Conservation (phyloP, 2,329 filamentous ascomycete species). For the Cryphonectria radicalis region DNA sequence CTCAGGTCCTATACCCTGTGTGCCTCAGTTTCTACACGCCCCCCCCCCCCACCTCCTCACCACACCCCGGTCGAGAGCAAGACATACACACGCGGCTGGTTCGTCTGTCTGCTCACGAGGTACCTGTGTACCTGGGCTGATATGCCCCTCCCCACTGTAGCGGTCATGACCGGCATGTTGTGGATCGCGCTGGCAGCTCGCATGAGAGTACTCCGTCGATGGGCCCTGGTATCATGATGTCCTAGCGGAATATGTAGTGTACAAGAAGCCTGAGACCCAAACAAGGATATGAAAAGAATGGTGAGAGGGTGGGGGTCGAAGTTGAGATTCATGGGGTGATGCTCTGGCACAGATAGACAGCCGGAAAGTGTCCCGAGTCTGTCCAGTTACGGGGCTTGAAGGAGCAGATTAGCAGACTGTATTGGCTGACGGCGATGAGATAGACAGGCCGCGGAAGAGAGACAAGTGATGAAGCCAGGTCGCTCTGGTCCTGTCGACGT, state of each 20-base stretch:
- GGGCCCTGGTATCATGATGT: constrained; percentile 15
- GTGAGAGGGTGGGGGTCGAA: background rate
- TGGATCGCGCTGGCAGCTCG: background rate
- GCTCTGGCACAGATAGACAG: background rate
- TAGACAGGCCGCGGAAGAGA: constrained; percentile 17
- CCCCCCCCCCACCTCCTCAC: constrained; percentile 7
- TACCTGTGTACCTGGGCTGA: constrained; percentile 9
- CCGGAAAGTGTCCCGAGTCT: background rate
- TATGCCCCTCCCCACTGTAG: background rate
- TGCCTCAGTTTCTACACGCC: background rate
- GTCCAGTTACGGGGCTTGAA: constrained; percentile 11
- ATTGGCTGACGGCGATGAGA: constrained; percentile 9
- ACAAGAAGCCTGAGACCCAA: constrained; percentile 15
- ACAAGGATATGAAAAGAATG: constrained; percentile 9
- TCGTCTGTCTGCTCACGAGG: constrained; percentile 7
- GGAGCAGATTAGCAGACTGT: constrained; percentile 7
- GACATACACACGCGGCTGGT: constrained; percentile 8
- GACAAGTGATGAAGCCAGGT: constrained; percentile 21
- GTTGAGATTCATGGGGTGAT: constrained; percentile 12
- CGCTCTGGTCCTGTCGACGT: constrained; percentile 8
- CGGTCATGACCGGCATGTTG: background rate
- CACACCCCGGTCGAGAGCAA: constrained; percentile 7
- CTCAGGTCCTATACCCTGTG: background rate
- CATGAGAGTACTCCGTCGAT: background rate
- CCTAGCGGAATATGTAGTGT: constrained; percentile 18